These are phyloP conservation scores for Corymbia citriodora DNA, from an alignment of 441 rosid species.

Conservation along the genomic window DNA sequence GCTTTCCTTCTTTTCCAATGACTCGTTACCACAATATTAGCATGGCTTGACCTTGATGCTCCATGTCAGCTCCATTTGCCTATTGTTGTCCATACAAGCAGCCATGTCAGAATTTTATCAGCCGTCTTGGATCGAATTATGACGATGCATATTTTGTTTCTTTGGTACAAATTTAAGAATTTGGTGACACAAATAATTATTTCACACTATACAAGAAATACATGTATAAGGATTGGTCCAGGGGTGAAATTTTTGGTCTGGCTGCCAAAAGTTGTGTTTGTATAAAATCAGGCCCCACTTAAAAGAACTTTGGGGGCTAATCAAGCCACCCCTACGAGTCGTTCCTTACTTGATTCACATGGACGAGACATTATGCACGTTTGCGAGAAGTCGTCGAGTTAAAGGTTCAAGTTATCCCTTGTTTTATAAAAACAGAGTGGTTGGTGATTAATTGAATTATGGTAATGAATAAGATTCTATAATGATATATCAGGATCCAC, in stretches of 20 bases:
- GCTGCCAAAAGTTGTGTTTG: neutral
- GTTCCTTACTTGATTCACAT: neutral
- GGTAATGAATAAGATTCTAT: neutral
- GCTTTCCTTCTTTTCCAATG: neutral
- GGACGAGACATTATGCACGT: neutral
- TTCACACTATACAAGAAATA: neutral
- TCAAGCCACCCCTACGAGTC: neutral
- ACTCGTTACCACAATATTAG: neutral
- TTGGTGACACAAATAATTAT: neutral
- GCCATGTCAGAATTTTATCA: too few relatives aligned
- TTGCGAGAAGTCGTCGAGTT: neutral
- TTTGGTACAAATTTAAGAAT: too few relatives aligned
- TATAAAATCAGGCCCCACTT: neutral
- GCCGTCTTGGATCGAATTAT: too few relatives aligned
- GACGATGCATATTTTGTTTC: too few relatives aligned
- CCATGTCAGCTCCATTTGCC: neutral
- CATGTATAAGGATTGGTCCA: neutral
- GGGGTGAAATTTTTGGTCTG: neutral
- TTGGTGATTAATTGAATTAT: neutral
- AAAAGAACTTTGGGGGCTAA: neutral
- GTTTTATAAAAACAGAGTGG: neutral
- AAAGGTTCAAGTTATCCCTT: neutral
- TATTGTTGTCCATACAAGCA: too few relatives aligned
- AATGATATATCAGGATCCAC: too few relatives aligned
- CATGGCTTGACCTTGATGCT: neutral